Conservation (phyloP, 2,329 filamentous ascomycete genomes). For the Cercospora sp. region DNA sequence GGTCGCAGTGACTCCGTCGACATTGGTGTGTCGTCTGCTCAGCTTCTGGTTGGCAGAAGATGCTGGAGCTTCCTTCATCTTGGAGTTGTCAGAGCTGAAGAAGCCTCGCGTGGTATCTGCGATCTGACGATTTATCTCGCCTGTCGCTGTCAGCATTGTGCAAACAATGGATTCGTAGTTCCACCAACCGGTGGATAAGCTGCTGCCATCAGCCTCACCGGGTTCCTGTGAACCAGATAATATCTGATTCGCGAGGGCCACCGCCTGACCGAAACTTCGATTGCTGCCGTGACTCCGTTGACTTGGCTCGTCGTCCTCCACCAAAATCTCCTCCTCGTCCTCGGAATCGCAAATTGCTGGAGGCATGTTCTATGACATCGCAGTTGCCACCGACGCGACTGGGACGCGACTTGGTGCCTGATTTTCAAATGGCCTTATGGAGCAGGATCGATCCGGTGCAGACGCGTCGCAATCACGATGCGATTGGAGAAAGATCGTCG, state of each 20-base stretch:
- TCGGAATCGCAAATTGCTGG: constrained; percentile 23
- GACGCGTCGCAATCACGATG: background rate
- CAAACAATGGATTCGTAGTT: background rate
- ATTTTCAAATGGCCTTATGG: background rate
- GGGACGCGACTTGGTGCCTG: constrained; percentile 12
- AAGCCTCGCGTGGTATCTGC: constrained; percentile 30
- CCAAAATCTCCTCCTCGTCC: constrained; percentile 21
- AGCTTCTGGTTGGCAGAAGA: constrained; percentile 24
- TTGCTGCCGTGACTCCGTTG: constrained; percentile 17
- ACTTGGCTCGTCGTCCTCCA: constrained; percentile 17
- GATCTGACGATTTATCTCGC: constrained; percentile 30
- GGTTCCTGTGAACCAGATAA: constrained; percentile 12
- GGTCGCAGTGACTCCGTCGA: background rate
- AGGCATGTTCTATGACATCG: constrained; percentile 18
- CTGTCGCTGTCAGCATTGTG: constrained; percentile 17
- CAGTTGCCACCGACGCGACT: constrained; percentile 15
- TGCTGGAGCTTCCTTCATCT: constrained; percentile 13
- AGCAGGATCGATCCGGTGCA: background rate
- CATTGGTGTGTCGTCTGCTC: constrained; percentile 27
- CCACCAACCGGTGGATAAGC: constrained; percentile 21
- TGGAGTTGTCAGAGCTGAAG: constrained; percentile 22
- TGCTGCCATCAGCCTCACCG: constrained; percentile 17
- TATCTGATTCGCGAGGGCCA: constrained; percentile 10
- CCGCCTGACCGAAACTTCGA: background rate
- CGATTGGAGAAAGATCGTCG: background rate